A percentile compares a stretch with the other conserved stretches of the same genome.
Conservation (phyloP, 2,329 filamentous ascomycete species). For the Bipolaris cookei region DNA sequence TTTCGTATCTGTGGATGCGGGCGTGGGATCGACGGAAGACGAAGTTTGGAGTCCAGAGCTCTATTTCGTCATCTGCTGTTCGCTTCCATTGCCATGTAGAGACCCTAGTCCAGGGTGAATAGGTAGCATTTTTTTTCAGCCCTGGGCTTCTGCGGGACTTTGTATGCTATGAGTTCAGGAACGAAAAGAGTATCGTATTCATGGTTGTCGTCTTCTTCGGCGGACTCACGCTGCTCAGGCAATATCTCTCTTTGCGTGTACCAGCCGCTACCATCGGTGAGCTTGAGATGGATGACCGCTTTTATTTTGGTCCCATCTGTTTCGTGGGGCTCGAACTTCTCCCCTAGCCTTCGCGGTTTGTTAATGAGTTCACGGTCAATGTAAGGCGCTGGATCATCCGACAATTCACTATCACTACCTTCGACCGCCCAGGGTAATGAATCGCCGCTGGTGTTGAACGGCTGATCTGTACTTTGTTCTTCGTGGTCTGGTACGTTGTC, state of each 20-base stretch:
- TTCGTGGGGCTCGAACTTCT: constrained; percentile 4
- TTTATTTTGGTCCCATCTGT: constrained; percentile 3
- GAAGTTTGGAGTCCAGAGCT: not conserved
- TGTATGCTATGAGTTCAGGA: not conserved
- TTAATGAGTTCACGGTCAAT: not conserved
- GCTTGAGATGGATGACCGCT: not conserved
- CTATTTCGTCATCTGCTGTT: not conserved
- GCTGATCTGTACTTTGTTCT: not conserved
- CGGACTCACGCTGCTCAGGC: not conserved
- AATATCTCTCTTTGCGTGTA: constrained; percentile 3
- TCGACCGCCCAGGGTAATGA: not conserved
- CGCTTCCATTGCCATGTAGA: constrained; percentile 4
- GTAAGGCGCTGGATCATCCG: constrained; percentile 5
- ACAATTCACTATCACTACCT: not conserved
- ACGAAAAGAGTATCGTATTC: not conserved
- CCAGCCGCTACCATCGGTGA: constrained; percentile 4
- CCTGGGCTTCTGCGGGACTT: not conserved
- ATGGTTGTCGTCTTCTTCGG: not conserved
- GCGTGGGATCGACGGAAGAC: constrained; percentile 11
- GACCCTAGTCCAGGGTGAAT: not conserved
- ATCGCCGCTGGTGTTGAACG: no score
- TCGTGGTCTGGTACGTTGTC: not conserved
- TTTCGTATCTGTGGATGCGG: constrained; percentile 4
- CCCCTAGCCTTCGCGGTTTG: not conserved
- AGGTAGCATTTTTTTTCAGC: not conserved